Evolutionary conservation across 192 early-diverging fungal genomes (phyloP).

Genomic region (Backusella sp.): DNA sequence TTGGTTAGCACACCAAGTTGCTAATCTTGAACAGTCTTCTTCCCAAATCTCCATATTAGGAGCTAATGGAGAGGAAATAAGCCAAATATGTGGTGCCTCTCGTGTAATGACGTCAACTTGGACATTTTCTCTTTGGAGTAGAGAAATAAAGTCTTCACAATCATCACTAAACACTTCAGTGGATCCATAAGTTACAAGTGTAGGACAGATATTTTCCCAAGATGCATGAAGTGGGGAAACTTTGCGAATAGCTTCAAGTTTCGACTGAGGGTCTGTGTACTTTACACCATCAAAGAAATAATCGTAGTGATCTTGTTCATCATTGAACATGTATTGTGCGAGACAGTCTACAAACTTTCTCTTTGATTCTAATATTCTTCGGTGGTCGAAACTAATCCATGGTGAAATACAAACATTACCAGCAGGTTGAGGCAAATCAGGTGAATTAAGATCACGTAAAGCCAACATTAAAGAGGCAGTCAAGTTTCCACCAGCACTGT

Average conservation of each 20-base stretch:
- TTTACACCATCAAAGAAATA: slow-evolving; percentile 5
- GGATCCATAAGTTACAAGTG: slow-evolving; percentile 11
- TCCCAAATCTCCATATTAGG: slow-evolving; percentile 2
- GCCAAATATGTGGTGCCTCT: slow-evolving; percentile 14
- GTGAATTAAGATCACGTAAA: neutral
- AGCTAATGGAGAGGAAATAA: slow-evolving; percentile 3
- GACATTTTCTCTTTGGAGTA: neutral
- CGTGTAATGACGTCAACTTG: neutral
- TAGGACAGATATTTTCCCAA: slow-evolving; percentile 4
- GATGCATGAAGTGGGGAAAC: slow-evolving; percentile 17
- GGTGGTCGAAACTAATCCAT: slow-evolving; percentile 9
- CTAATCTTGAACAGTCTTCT: slow-evolving; percentile 9
- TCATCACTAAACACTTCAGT: slow-evolving; percentile 11
- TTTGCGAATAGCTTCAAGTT: too few relatives aligned
- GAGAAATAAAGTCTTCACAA: slow-evolving; percentile 5
- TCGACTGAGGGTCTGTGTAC: neutral
- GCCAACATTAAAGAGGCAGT: neutral
- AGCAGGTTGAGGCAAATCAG: slow-evolving; percentile 10
- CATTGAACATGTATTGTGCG: neutral
- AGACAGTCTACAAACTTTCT: neutral
- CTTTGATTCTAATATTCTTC: neutral
- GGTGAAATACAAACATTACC: slow-evolving; percentile 16
- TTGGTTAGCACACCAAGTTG: slow-evolving; percentile 17
- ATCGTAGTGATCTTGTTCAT: neutral
- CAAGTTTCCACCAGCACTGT: slow-evolving; percentile 23